Percentiles rank a stretch among this genome's conserved stretches.
Evolutionary conservation across 2,329 filamentous ascomycete genomes (phyloP).

Genomic region (Sclerotiophoma versabilis): DNA sequence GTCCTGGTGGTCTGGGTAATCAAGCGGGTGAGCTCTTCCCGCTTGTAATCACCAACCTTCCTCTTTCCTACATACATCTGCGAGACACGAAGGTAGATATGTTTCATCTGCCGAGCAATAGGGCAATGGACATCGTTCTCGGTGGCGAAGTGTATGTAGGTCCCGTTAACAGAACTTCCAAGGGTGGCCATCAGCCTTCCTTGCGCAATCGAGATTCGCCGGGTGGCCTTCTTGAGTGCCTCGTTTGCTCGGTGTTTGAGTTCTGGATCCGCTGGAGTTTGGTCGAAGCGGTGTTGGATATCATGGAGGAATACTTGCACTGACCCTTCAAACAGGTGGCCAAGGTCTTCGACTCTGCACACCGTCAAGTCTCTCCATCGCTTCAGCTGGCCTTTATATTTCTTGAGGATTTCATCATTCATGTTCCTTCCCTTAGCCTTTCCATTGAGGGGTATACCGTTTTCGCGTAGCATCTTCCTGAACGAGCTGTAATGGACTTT

Average conservation of each 20-base stretch:
- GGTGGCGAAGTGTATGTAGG: constrained; percentile 11
- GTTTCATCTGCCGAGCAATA: constrained; percentile 10
- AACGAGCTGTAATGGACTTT: too few relatives aligned
- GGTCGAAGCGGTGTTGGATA: neutral
- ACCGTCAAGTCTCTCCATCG: too few relatives aligned
- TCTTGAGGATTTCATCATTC: too few relatives aligned
- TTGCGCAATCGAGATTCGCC: neutral
- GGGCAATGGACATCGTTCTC: constrained; percentile 24
- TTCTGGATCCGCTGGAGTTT: neutral
- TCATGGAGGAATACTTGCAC: too few relatives aligned
- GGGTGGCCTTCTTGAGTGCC: neutral
- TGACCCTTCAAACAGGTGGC: too few relatives aligned
- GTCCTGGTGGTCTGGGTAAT: neutral
- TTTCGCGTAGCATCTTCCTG: too few relatives aligned
- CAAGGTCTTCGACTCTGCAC: too few relatives aligned
- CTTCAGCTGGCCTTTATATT: too few relatives aligned
- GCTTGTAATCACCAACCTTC: too few relatives aligned
- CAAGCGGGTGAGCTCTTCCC: neutral
- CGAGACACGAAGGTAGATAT: constrained; percentile 3
- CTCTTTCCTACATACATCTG: neutral
- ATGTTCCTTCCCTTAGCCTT: too few relatives aligned
- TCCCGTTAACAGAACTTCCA: neutral
- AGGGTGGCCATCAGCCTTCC: fast-evolving
- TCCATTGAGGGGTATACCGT: too few relatives aligned
- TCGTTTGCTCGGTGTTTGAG: constrained; percentile 6